Percentiles rank a stretch among this genome's conserved stretches.
These are phyloP conservation scores for Porphyrellus cyaneotinctus DNA, from an alignment of 768 basidiomycete genomes.

Conservation along the genomic window DNA sequence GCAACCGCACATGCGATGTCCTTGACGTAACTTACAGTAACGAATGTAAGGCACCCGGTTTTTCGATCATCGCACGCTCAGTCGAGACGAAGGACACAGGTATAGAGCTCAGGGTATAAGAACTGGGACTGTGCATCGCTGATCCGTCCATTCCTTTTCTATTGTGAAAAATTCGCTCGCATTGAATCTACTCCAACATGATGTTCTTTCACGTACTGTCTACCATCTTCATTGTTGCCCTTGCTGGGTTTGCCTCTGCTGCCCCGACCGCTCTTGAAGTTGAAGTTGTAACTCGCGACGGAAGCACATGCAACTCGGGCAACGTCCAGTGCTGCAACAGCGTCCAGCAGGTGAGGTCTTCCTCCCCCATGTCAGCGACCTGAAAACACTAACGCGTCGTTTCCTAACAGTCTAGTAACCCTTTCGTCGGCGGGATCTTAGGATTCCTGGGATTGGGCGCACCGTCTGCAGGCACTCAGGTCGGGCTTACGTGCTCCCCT, in stretches of 20 bases:
- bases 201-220: too few species aligned
- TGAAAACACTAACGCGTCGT: too few species aligned
- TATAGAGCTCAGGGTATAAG: neutral
- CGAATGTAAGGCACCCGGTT: neutral
- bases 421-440: neutral
- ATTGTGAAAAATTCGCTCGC: neutral
- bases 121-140: neutral
- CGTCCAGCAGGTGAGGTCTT: too few species aligned
- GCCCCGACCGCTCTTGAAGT: too few species aligned
- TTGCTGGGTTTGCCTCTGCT: too few species aligned
- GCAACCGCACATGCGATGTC: neutral
- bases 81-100: neutral
- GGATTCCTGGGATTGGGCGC: neutral
- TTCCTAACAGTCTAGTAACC: too few species aligned
- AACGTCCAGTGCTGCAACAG: too few species aligned
- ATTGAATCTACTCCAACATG: neutral
- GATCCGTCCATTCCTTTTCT: neutral
- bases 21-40: neutral
- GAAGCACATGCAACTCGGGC: too few species aligned
- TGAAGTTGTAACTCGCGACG: too few species aligned
- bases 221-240: too few species aligned
- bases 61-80: neutral
- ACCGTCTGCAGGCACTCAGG: neutral
- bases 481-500: constrained; percentile 1
- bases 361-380: neutral